Evolutionary conservation across 768 basidiomycete genomes (phyloP).

Genomic region (Rubroboletus satanas): DNA sequence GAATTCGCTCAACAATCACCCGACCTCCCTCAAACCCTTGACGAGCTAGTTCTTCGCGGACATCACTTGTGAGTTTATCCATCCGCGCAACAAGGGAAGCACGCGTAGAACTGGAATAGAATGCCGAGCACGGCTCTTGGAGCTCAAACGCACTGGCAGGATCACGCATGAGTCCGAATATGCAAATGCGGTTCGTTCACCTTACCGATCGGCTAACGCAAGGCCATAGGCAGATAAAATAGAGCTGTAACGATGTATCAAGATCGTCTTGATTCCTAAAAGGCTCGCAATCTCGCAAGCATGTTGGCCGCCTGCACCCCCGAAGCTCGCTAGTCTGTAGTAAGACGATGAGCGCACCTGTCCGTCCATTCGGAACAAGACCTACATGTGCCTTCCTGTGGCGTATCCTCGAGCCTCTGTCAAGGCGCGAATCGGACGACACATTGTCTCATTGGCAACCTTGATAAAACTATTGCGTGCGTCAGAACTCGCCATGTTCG

Average conservation of each 20-base stretch:
- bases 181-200: not conserved
- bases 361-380: not conserved
- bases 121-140: slow-evolving; percentile 85
- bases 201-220: slow-evolving; percentile 77
- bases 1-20: slow-evolving; percentile 75
- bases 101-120: slow-evolving; percentile 61
- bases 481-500: not conserved
- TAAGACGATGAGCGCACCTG: not conserved
- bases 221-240: slow-evolving; percentile 93
- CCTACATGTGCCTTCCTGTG: slow-evolving; percentile 67
- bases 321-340: slow-evolving; percentile 75
- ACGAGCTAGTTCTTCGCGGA: slow-evolving; percentile 58
- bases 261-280: slow-evolving; percentile 81
- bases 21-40: slow-evolving; percentile 79
- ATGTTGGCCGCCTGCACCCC: slow-evolving; percentile 88
- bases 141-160: slow-evolving; percentile 69
- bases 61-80: slow-evolving; percentile 61
- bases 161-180: not conserved
- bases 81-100: slow-evolving; percentile 57
- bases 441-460: slow-evolving; percentile 97
- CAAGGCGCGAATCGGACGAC: slow-evolving; percentile 83
- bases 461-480: slow-evolving; percentile 72
- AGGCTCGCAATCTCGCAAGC: slow-evolving; percentile 88
- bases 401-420: slow-evolving; percentile 89
- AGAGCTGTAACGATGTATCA: slow-evolving; percentile 89